Evolutionary conservation across 2,329 filamentous ascomycete genomes (phyloP), one percentile per base, ranked within the genome.

Genomic region (Pseudodiploospora longispora): DNA sequence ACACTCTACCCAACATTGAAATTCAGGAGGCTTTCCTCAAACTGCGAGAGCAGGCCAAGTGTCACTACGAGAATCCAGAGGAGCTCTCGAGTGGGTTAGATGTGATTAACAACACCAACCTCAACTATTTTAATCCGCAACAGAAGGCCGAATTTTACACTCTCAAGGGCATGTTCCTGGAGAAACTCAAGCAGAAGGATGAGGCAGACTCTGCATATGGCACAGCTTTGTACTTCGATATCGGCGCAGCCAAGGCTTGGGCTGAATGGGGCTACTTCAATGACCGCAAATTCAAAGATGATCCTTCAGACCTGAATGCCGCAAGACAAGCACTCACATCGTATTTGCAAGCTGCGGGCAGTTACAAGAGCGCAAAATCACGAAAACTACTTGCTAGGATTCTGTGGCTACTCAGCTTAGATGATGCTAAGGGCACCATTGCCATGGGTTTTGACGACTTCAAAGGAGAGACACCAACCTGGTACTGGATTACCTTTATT

Each of bases 401-500:
- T 40, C 73, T 98, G 40, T 98, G 93, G 93, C 74, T 98, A 38
- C 76, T 98, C 37, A 97, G 91, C 64, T 72, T 98, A 52, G 93
- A 98, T 59, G 89, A 96, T 57, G 75, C 86, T 0, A 87, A 88
- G 59, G 87, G 87, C 9, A 83, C 78, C 33, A 83, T 98, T 48
- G 85, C 87, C 1, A 75, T 81, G 55, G 88, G 91, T 9, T 98
- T 96, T 53, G 88, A 95, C 52, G 87, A 91, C 54, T 98, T 93
- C 70, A 96, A 97, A 71, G 93, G 93, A 41, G 94, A 98, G 55
- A 95, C 89, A 2, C 89, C 90, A 1, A 88, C 95, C 9, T 99
- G 93, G 93, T 98, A 97, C 68, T 99, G 93, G 93, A 96, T 97
- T 54, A 97, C 91, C 0, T 98, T 95, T 62, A 97, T 99, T 51